Percentiles rank a stretch among this genome's conserved stretches.
These are phyloP conservation scores for Porogramme epimiltina DNA, from an alignment of 1,284 basidiomycete species.

Conservation along the genomic window DNA sequence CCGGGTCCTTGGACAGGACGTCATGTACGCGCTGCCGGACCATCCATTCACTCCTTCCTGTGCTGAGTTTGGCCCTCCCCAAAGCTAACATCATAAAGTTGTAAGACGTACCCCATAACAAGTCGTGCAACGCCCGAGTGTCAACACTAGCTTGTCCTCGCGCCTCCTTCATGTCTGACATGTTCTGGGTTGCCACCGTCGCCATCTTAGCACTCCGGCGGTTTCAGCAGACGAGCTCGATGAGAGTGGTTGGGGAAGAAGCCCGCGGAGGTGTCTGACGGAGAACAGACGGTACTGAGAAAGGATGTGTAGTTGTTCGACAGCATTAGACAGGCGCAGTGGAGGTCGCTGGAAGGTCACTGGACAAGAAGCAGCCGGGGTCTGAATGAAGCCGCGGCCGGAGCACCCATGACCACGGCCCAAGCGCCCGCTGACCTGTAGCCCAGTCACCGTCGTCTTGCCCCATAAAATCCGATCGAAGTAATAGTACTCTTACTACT, in stretches of 20 bases:
- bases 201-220: too few relatives aligned
- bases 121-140: slow-evolving; percentile 2
- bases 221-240: too few relatives aligned
- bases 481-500: too few relatives aligned
- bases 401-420: not conserved
- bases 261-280: too few relatives aligned
- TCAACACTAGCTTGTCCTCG: slow-evolving; percentile 3
- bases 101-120: slow-evolving; percentile 12
- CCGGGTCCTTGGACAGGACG: slow-evolving; percentile 55
- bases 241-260: too few relatives aligned
- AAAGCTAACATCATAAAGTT: not conserved
- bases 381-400: not conserved
- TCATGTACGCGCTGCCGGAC: slow-evolving; percentile 47
- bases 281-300: too few relatives aligned
- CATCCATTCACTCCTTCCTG: slow-evolving; percentile 54
- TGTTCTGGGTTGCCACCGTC: slow-evolving; percentile 6
- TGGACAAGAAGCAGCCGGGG: not conserved
- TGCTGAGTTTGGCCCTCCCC: not conserved
- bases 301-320: too few relatives aligned
- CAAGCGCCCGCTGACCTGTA: not conserved
- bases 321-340: too few relatives aligned
- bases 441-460: too few relatives aligned
- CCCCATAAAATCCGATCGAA: too few relatives aligned
- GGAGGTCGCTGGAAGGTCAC: too few relatives aligned
- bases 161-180: slow-evolving; percentile 15